Conservation (phyloP, 2,329 filamentous ascomycete genomes). For the Fusarium verrucosum region DNA sequence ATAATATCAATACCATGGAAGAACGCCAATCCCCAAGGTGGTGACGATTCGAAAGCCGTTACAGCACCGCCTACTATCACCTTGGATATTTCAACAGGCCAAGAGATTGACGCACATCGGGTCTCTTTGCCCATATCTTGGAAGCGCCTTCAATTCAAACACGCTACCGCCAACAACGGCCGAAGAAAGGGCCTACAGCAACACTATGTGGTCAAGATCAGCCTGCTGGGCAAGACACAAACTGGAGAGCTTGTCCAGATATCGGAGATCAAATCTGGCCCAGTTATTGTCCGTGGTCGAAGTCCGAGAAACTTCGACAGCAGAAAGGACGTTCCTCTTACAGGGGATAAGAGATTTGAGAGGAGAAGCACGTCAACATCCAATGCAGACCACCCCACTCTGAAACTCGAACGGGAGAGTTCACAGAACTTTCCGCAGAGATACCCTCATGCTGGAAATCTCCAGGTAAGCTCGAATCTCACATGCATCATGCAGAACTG, state of each 20-base stretch:
- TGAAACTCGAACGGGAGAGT: constrained; percentile 50
- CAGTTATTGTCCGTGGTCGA: constrained; percentile 93
- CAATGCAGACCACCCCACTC: constrained; percentile 43
- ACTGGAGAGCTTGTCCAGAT: constrained; percentile 74
- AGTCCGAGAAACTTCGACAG: constrained; percentile 96
- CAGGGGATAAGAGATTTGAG: constrained; percentile 60
- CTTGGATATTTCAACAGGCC: constrained; percentile 64
- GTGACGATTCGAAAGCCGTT: constrained; percentile 60
- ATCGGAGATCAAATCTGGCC: constrained; percentile 86
- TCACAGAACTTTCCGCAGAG: constrained; percentile 44
- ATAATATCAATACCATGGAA: constrained; percentile 99
- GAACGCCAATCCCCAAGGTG: constrained; percentile 68
- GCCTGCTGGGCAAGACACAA: constrained; percentile 79
- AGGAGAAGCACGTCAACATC: constrained; percentile 54
- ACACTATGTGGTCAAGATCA: constrained; percentile 90
- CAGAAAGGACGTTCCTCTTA: constrained; percentile 83
- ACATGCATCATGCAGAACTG: constrained; percentile 6
- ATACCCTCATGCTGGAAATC: constrained; percentile 48
- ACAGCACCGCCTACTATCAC: constrained; percentile 63
- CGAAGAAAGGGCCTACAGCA: constrained; percentile 93
- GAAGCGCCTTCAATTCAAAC: constrained; percentile 95
- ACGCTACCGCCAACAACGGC: constrained; percentile 96
- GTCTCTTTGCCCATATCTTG: constrained; percentile 87
- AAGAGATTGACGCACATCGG: constrained; percentile 80
- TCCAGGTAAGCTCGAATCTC: constrained; percentile 46